These are phyloP conservation scores for Chlorophyllum brunneum DNA, from an alignment of 768 basidiomycete genomes.

Conservation along the genomic window DNA sequence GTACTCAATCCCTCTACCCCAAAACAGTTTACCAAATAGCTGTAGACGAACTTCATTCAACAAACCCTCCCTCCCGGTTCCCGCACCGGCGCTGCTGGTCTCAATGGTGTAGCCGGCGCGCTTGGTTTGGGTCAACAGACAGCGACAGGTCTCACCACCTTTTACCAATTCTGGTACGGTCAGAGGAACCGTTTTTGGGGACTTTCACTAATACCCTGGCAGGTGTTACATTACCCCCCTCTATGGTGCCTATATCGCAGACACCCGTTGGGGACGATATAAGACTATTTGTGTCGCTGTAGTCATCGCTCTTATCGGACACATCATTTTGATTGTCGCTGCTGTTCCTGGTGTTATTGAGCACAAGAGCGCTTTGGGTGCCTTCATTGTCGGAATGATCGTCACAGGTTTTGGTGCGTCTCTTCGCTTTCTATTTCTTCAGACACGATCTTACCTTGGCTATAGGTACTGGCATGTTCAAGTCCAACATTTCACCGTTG, in stretches of 20 bases:
- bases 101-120: slow-evolving; percentile 59
- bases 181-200: slow-evolving; percentile 6
- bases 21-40: neutral
- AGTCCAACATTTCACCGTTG: slow-evolving; percentile 73
- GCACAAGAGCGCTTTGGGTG: slow-evolving; percentile 42
- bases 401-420: slow-evolving; percentile 47
- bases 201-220: neutral
- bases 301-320: slow-evolving; percentile 53
- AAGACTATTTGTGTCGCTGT: slow-evolving; percentile 64
- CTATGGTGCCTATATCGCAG: slow-evolving; percentile 63
- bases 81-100: slow-evolving; percentile 57
- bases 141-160: slow-evolving; percentile 66
- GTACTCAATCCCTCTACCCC: slow-evolving; percentile 5
- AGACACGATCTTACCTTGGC: neutral
- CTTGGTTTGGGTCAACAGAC: slow-evolving; percentile 64
- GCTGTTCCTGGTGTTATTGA: slow-evolving; percentile 66
- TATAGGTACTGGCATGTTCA: slow-evolving; percentile 65
- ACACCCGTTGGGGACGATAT: slow-evolving; percentile 63
- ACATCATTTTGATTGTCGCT: slow-evolving; percentile 60
- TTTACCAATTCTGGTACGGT: slow-evolving; percentile 66
- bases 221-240: slow-evolving; percentile 61
- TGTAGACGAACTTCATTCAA: slow-evolving; percentile 73
- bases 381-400: slow-evolving; percentile 57
- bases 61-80: slow-evolving; percentile 63
- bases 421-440: neutral